Percentiles rank a stretch among this genome's conserved stretches.
Evolutionary conservation across 495 filamentous ascomycete genomes (phyloP).

Genomic region (Penicillium nucicola): DNA sequence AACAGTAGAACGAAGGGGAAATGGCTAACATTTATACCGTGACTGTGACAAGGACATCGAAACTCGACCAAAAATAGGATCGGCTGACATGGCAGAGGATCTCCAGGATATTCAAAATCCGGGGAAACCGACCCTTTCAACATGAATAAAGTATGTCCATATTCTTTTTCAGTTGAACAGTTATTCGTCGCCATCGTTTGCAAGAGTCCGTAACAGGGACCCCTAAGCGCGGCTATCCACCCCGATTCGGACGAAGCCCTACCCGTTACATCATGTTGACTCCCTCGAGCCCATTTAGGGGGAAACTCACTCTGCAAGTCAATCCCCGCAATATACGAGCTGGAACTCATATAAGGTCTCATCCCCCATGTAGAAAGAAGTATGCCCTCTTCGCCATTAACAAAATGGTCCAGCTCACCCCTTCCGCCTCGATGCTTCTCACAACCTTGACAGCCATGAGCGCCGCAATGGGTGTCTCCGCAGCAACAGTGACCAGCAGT

Average conservation of each 20-base stretch:
- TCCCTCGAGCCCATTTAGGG: neutral
- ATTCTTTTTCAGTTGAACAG: too few relatives aligned
- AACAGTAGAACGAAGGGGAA: too few relatives aligned
- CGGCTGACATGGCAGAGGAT: too few relatives aligned
- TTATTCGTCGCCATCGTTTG: too few relatives aligned
- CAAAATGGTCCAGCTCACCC: slow-evolving; percentile 2
- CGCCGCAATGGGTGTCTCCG: slow-evolving; percentile 7
- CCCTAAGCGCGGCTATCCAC: slow-evolving; percentile 1
- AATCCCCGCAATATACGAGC: too few relatives aligned
- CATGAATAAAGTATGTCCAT: too few relatives aligned
- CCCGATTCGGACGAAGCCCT: neutral
- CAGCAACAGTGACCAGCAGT: slow-evolving; percentile 15
- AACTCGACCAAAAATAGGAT: too few relatives aligned
- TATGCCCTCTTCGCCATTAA: neutral
- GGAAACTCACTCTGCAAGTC: neutral
- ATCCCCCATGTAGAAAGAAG: neutral
- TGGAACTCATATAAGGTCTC: neutral
- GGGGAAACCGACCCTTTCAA: too few relatives aligned
- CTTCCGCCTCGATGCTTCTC: slow-evolving; percentile 2
- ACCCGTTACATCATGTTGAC: neutral
- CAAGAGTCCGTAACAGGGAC: neutral
- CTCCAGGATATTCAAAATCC: too few relatives aligned
- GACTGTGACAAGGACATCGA: too few relatives aligned
- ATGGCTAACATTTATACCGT: too few relatives aligned
- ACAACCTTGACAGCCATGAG: slow-evolving; percentile 8